Evolutionary conservation across 768 basidiomycete genomes (phyloP).

Genomic region (Dioszegia crocea): DNA sequence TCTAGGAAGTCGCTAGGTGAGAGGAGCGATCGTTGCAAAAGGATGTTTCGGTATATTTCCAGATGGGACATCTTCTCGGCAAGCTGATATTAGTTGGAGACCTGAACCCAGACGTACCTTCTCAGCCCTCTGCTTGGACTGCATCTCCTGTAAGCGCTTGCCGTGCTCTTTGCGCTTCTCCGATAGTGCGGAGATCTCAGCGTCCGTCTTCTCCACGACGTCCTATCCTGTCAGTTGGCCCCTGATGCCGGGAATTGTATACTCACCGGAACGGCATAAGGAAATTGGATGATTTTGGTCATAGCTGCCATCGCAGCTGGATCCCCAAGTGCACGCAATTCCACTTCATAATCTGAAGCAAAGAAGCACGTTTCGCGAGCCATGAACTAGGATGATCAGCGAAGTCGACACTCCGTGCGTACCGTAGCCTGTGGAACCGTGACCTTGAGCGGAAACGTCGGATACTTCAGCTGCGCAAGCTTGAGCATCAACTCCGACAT

Average conservation of each 20-base stretch:
- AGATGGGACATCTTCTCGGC: conserved; percentile 51
- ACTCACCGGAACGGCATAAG: conserved; percentile 58
- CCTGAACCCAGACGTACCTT: conserved; percentile 52
- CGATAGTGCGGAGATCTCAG: conserved; percentile 70
- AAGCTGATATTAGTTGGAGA: not conserved
- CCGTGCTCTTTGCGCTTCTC: conserved; percentile 85
- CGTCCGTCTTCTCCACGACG: conserved; percentile 80
- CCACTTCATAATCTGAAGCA: conserved; percentile 66
- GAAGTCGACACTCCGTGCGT: conserved; percentile 27
- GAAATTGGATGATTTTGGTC: conserved; percentile 81
- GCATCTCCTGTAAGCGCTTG: conserved; percentile 81
- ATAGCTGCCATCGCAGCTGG: conserved; percentile 62
- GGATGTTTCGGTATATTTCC: conserved; percentile 54
- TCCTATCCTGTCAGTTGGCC: conserved; percentile 45
- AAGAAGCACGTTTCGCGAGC: conserved; percentile 80
- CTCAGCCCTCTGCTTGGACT: conserved; percentile 75
- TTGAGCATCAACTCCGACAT: conserved; percentile 88
- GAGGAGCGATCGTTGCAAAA: conserved; percentile 19
- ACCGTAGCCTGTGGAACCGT: conserved; percentile 73
- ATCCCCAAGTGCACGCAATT: conserved; percentile 65
- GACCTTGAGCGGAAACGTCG: conserved; percentile 81
- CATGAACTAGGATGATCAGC: conserved; percentile 66
- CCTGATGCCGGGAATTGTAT: too few relatives aligned
- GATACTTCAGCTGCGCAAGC: conserved; percentile 91
- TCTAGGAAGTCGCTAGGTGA: conserved; percentile 68